These are phyloP conservation scores for Botrytis porri DNA, from an alignment of 2,329 filamentous ascomycete species.

Conservation along the genomic window DNA sequence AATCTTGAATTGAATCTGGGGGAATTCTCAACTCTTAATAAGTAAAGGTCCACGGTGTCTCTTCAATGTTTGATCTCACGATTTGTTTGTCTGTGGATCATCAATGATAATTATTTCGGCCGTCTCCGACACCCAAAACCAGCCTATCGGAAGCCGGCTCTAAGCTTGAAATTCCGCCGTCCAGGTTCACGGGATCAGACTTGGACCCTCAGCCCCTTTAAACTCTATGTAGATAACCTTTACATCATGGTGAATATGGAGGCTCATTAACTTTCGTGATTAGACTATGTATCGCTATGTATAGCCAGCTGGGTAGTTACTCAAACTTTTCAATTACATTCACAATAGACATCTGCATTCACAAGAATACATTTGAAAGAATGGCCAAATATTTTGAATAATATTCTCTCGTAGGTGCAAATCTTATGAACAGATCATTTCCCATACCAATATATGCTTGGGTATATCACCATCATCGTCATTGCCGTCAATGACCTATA, in stretches of 20 bases:
- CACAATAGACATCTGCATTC: neutral
- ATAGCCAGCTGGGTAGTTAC: neutral
- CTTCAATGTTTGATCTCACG: neutral
- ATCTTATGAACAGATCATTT: neutral
- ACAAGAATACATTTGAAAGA: neutral
- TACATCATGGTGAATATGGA: neutral
- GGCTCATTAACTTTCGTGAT: neutral
- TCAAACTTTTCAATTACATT: neutral
- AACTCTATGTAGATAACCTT: neutral
- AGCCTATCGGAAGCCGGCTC: conserved; percentile 5
- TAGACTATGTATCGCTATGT: neutral
- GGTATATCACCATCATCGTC: neutral
- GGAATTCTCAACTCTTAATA: neutral
- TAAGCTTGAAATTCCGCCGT: neutral
- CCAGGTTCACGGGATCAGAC: neutral
- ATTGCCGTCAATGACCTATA: neutral
- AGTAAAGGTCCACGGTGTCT: neutral
- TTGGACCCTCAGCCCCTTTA: neutral
- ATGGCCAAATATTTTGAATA: neutral
- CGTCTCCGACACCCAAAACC: neutral
- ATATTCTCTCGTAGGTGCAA: neutral
- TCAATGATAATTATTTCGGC: neutral
- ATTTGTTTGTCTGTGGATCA: conserved; percentile 3
- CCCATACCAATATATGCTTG: conserved; percentile 1
- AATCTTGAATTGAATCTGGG: neutral